Evolutionary conservation across 2,329 filamentous ascomycete species (phyloP).

Genomic region (Aspergillus novofumigatus): DNA sequence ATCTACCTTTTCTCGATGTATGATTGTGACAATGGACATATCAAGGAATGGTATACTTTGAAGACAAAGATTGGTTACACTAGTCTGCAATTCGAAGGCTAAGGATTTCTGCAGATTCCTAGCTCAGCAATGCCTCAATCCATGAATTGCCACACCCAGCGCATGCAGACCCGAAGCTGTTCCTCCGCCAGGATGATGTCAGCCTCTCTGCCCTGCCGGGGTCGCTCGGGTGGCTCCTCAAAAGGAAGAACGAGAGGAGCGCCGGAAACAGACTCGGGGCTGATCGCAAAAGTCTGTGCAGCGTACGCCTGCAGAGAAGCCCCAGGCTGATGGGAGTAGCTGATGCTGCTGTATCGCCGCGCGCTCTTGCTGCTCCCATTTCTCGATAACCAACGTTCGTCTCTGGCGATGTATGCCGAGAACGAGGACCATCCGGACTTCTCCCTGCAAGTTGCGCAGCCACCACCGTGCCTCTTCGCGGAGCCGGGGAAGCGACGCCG

Average conservation of each 20-base stretch:
- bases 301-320: not conserved
- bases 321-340: no score
- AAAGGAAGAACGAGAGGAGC: not conserved
- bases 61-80: no score
- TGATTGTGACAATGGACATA: no score
- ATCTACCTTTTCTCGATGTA: no score
- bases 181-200: no score
- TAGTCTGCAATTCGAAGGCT: no score
- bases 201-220: not conserved
- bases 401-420: not conserved
- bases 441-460: not conserved
- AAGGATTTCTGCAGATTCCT: no score
- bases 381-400: not conserved
- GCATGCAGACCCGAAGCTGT: no score
- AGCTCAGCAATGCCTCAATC: not conserved
- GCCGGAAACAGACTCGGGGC: not conserved
- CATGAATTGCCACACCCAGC: no score
- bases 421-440: not conserved
- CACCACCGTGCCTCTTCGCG: conserved; percentile 1
- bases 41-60: no score
- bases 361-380: not conserved
- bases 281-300: not conserved
- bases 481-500: not conserved
- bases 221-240: not conserved
- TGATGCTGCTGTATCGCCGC: no score